These are phyloP conservation scores for Cystobasidium slooffiae DNA, from an alignment of 1,284 basidiomycete species.

Conservation along the genomic window DNA sequence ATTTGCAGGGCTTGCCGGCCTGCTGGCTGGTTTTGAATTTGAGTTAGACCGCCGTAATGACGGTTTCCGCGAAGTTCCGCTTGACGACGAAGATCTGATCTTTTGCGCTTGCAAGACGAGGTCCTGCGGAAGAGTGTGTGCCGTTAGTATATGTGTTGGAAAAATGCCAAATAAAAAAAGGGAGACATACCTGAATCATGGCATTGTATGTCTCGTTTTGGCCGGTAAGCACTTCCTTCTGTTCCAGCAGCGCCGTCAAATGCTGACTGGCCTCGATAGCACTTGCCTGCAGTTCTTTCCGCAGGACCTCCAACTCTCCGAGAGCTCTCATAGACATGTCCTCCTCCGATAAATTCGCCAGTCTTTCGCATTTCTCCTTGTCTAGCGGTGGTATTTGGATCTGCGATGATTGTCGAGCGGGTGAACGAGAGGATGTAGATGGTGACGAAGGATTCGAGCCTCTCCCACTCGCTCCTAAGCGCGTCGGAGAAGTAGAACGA, in stretches of 20 bases:
- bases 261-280: constrained; percentile 38
- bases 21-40: constrained; percentile 26
- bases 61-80: constrained; percentile 9
- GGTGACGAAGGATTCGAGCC: constrained; percentile 8
- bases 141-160: neutral
- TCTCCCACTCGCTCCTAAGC: neutral
- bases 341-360: constrained; percentile 16
- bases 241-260: constrained; percentile 32
- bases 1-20: constrained; percentile 39
- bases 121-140: constrained; percentile 16
- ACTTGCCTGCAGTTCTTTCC: constrained; percentile 27
- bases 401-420: neutral
- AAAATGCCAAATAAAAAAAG: neutral
- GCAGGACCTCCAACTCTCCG: constrained; percentile 21
- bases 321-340: constrained; percentile 28
- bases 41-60: constrained; percentile 22
- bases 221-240: constrained; percentile 37
- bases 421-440: constrained; percentile 16
- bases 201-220: constrained; percentile 42
- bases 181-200: constrained; percentile 36
- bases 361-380: constrained; percentile 3
- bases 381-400: constrained; percentile 28
- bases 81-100: constrained; percentile 15
- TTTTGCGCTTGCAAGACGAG: constrained; percentile 39
- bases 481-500: constrained; percentile 21